Evolutionary conservation across 1,284 basidiomycete genomes (phyloP).

Genomic region (Boletus subluridellus): DNA sequence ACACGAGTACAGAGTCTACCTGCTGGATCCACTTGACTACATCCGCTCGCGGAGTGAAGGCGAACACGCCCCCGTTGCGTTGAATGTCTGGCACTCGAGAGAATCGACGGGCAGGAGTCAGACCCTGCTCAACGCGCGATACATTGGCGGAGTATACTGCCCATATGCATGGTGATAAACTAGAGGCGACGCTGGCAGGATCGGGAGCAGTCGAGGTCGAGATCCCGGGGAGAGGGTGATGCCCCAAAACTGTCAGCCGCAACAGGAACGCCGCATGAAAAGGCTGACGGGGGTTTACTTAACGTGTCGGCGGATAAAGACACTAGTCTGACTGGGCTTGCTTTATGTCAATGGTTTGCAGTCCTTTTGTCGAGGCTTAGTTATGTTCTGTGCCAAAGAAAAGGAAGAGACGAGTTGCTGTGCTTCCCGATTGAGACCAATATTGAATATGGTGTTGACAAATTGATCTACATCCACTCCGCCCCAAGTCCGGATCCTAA

Average conservation of each 20-base stretch:
- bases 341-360: slow-evolving; percentile 33
- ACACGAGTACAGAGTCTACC: slow-evolving; percentile 1
- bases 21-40: slow-evolving; percentile 17
- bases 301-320: slow-evolving; percentile 13
- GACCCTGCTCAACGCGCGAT: slow-evolving; percentile 22
- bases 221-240: slow-evolving; percentile 8
- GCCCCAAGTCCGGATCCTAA: slow-evolving; percentile 17
- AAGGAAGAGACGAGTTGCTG: neutral
- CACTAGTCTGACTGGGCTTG: neutral
- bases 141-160: slow-evolving; percentile 1
- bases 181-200: neutral
- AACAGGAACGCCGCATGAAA: slow-evolving; percentile 25
- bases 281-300: neutral
- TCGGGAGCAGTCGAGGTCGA: slow-evolving; percentile 3
- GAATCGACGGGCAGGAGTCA: slow-evolving; percentile 7
- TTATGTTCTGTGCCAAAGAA: neutral
- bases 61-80: slow-evolving; percentile 21
- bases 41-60: slow-evolving; percentile 13
- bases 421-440: slow-evolving; percentile 12
- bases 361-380: slow-evolving; percentile 8
- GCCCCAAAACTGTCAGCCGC: slow-evolving; percentile 36
- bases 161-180: slow-evolving; percentile 14
- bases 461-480: slow-evolving; percentile 23
- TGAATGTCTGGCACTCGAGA: slow-evolving; percentile 8
- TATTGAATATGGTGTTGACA: neutral